These are phyloP conservation scores for Alternaria postmessia DNA, from an alignment of 2,329 filamentous ascomycete genomes.

Conservation along the genomic window DNA sequence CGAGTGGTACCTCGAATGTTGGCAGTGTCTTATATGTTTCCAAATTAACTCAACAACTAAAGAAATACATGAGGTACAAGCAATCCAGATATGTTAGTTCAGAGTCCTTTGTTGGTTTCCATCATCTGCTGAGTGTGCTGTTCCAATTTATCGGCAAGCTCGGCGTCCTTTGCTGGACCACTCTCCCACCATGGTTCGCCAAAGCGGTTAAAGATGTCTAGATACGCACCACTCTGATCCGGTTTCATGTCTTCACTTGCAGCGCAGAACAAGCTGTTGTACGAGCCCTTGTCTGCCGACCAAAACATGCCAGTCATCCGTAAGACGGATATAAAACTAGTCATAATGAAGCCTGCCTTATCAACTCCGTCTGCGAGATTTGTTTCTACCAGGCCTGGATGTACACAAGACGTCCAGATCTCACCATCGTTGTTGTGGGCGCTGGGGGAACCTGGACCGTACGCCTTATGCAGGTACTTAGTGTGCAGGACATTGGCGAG, in stretches of 20 bases:
- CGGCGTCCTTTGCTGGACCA: slow-evolving; percentile 5
- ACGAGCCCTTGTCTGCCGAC: slow-evolving; percentile 11
- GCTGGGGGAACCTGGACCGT: slow-evolving; percentile 12
- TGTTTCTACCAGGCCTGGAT: slow-evolving; percentile 31
- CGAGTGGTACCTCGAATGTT: not conserved
- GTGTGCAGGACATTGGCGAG: slow-evolving; percentile 32
- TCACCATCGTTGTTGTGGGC: slow-evolving; percentile 12
- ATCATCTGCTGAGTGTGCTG: slow-evolving; percentile 13
- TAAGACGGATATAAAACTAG: not conserved
- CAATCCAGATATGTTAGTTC: not conserved
- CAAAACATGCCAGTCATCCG: slow-evolving; percentile 3
- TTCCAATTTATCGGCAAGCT: slow-evolving; percentile 15
- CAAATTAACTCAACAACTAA: too few relatives aligned
- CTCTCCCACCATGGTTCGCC: slow-evolving; percentile 18
- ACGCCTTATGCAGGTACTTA: slow-evolving; percentile 19
- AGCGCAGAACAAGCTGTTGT: slow-evolving; percentile 14
- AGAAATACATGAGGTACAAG: not conserved
- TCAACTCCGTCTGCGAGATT: slow-evolving; percentile 13
- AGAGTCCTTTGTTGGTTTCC: not conserved
- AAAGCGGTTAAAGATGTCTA: slow-evolving; percentile 7
- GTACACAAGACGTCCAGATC: slow-evolving; percentile 25
- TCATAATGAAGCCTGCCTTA: not conserved
- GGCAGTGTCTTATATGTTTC: not conserved
- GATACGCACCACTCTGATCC: slow-evolving; percentile 12
- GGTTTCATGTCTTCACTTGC: slow-evolving; percentile 11